A percentile compares a stretch with the other conserved stretches of the same genome.
Evolutionary conservation across 176 grass and related monocot species (phyloP).

Genomic region (Bolboschoenus planiculmis): DNA sequence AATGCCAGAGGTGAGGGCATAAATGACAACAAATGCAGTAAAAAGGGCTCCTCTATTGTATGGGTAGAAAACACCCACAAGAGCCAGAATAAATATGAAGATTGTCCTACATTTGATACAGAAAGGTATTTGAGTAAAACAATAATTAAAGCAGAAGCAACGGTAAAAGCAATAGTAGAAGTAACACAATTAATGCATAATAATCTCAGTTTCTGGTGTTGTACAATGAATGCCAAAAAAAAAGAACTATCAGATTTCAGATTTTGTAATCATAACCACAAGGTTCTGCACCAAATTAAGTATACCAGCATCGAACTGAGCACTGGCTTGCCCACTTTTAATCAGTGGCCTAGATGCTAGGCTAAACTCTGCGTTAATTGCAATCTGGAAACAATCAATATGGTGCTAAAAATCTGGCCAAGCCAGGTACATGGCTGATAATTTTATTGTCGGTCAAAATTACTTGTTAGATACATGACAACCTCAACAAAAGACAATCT

Average conservation of each 20-base stretch:
- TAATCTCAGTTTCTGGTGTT: not conserved
- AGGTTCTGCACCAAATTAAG: conserved; percentile 64
- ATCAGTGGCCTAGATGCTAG: not conserved
- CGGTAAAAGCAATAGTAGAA: not conserved
- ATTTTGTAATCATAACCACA: conserved; percentile 65
- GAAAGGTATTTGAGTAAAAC: not conserved
- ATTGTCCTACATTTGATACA: conserved; percentile 51
- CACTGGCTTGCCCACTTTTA: conserved; percentile 69
- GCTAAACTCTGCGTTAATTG: not conserved
- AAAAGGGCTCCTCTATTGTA: conserved; percentile 96
- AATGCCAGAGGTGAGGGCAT: conserved; percentile 95
- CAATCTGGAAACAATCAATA: not conserved
- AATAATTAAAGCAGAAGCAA: not conserved
- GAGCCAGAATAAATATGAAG: conserved; percentile 92
- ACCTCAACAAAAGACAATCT: not conserved
- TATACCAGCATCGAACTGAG: conserved; percentile 77
- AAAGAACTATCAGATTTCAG: conserved; percentile 27
- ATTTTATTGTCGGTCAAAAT: not conserved
- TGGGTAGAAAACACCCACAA: conserved; percentile 96
- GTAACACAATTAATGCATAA: conserved; percentile 33
- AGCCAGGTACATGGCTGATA: not conserved
- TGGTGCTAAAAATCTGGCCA: not conserved
- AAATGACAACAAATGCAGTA: conserved; percentile 93
- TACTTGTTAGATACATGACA: not conserved
- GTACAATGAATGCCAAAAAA: conserved; percentile 27